Base-by-base conservation (phyloP, 352 stramenopile species). In the Phytophthora vignae region DNA sequence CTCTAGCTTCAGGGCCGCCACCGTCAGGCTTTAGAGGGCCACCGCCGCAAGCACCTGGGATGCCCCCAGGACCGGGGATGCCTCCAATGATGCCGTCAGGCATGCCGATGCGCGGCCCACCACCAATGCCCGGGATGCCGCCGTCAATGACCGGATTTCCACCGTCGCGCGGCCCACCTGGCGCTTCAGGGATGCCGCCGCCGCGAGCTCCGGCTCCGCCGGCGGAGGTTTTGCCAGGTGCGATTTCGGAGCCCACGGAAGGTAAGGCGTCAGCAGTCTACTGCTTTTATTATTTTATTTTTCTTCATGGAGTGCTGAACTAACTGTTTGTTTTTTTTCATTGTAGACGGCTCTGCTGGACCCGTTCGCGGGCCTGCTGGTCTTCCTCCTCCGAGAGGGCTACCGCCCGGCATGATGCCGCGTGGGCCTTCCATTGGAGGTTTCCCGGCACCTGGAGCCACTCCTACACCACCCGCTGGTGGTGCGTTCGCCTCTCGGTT, bases 401-500 rank as follows among this genome's bases (percentile, higher is more conserved):
- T 69, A 11, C 62, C 67, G 14, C 50, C 29, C 33, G 68, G 58
- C 19, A 74, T 56, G 25, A 68, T 61, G 29, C 55, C 62, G 61
- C 73, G 82, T 46, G 76, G 73, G 27, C 71, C 79, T 14, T 15
- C 69, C 4, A 19, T 29, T 10, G 67, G 69, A 22, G 58, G 76
- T 15, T 69, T 74, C 36, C 59, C 73, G 42, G 46, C 60, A 4
- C 56, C 57, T 53, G 66, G 56, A 1, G 65, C 71, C 54, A 44
- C 76, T 36, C 70, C 64, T n/a, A 71, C 68, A 56, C 76, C 65
- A 50, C 69, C 86, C 21, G 72, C 81, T 8, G 74, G 81, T 12
- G 74, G 83, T 4, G 86, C 85, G 11, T 90, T 95, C 53, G 73
- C 64, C 52, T 81, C 87, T 55, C 93, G 95, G 21, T 98, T 98